phyloP scores from a whole-genome alignment of 768 basidiomycete species.

The Auriscalpium vulgare region DNA sequence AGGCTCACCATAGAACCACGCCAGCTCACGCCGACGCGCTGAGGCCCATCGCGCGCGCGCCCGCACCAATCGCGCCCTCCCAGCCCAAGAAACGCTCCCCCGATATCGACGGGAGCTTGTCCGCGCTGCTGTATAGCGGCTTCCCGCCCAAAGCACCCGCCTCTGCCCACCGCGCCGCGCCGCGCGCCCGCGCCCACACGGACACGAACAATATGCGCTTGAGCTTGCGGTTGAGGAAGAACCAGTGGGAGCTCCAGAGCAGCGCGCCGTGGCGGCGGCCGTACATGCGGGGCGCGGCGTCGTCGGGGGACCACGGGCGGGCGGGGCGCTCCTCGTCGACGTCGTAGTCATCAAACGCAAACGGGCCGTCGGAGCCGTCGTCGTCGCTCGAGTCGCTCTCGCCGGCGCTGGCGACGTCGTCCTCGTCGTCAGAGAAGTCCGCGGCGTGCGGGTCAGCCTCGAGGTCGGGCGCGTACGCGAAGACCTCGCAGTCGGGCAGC shows the following conservation, averaged over 20 bases:
- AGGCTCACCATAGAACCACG: constrained; percentile 4
- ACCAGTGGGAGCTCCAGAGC: constrained; percentile 95
- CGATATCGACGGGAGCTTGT: constrained; percentile 21
- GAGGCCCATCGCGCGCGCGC: constrained; percentile 76
- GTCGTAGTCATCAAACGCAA: constrained; percentile 79
- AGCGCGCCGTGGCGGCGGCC: constrained; percentile 63
- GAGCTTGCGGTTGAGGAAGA: constrained; percentile 88
- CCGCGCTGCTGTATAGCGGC: constrained; percentile 18
- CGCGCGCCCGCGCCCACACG: constrained; percentile 78
- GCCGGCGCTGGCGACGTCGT: constrained; percentile 56
- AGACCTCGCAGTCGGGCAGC: constrained; percentile 89
- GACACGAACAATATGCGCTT: constrained; percentile 91
- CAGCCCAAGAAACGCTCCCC: constrained; percentile 70
- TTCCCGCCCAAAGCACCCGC: constrained; percentile 19
- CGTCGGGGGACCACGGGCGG: constrained; percentile 22
- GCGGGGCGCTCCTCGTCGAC: constrained; percentile 41
- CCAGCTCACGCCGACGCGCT: constrained; percentile 15
- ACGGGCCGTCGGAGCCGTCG: constrained; percentile 55
- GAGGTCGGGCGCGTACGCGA: constrained; percentile 86
- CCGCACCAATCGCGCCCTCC: constrained; percentile 71
- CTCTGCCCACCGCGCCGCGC: constrained; percentile 39
- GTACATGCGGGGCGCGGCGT: constrained; percentile 33
- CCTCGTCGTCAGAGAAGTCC: constrained; percentile 73
- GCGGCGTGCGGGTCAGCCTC: constrained; percentile 92
- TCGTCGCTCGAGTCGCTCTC: constrained; percentile 59